These are phyloP conservation scores for Pseudogymnoascus sp. DNA, from an alignment of 2,329 filamentous ascomycete species.

Conservation along the genomic window DNA sequence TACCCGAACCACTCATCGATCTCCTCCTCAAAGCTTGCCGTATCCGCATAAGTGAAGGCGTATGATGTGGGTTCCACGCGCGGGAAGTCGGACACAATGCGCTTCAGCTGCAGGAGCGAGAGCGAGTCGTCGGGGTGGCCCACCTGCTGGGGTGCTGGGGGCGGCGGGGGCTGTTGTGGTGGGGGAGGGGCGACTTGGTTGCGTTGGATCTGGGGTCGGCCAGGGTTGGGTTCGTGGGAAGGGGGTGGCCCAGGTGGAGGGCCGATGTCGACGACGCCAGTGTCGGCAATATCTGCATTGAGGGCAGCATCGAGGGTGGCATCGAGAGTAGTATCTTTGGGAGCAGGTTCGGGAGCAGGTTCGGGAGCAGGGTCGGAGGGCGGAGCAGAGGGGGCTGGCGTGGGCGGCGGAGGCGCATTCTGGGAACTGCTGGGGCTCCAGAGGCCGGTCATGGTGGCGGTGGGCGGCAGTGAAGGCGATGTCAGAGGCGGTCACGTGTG, in stretches of 20 bases:
- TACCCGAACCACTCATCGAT: slow-evolving; percentile 98
- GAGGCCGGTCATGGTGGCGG: slow-evolving; percentile 21
- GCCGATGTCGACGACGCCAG: slow-evolving; percentile 32
- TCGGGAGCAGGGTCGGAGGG: neutral
- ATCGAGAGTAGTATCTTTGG: neutral
- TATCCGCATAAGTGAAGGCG: slow-evolving; percentile 74
- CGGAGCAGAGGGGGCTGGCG: neutral
- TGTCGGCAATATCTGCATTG: slow-evolving; percentile 34
- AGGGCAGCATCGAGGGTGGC: neutral
- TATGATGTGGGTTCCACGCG: slow-evolving; percentile 64
- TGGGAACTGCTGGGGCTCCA: slow-evolving; percentile 18
- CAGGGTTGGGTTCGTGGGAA: slow-evolving; percentile 17
- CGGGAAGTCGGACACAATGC: slow-evolving; percentile 66
- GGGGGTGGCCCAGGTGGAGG: slow-evolving; percentile 18
- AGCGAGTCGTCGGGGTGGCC: slow-evolving; percentile 55
- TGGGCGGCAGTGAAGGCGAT: neutral
- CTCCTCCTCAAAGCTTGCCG: slow-evolving; percentile 71
- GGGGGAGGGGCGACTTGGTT: slow-evolving; percentile 32
- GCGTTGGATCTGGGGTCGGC: slow-evolving; percentile 27
- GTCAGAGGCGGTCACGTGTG: neutral
- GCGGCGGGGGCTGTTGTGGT: slow-evolving; percentile 26
- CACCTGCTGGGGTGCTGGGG: slow-evolving; percentile 23
- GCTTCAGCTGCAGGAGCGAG: slow-evolving; percentile 64
- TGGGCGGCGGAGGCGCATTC: slow-evolving; percentile 10
- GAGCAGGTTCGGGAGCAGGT: neutral